Evolutionary conservation across 2,329 filamentous ascomycete species (phyloP).

Genomic region (Colletotrichum lindemuthianum): DNA sequence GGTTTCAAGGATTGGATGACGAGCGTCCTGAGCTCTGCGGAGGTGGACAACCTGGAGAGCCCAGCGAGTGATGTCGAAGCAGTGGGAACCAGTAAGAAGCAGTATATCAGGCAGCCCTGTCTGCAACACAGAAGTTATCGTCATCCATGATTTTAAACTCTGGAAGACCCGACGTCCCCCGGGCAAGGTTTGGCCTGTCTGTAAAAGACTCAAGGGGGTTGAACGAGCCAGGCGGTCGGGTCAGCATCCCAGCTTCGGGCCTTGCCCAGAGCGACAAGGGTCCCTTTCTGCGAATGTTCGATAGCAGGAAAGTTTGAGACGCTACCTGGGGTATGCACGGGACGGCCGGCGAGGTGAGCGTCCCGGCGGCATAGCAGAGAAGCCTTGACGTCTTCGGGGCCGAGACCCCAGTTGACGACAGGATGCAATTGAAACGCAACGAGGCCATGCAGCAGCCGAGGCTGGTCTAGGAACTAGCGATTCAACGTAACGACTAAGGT

Average conservation of each 20-base stretch:
- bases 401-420: constrained; percentile 5
- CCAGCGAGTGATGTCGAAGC: not conserved
- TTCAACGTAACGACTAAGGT: too few relatives aligned
- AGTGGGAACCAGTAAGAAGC: constrained; percentile 5
- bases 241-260: constrained; percentile 11
- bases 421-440: too few relatives aligned
- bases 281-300: not conserved
- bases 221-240: constrained; percentile 30
- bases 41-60: not conserved
- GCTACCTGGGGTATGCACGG: not conserved
- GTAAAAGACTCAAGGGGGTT: constrained; percentile 2
- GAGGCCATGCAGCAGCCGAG: too few relatives aligned
- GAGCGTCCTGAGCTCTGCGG: constrained; percentile 3
- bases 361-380: not conserved
- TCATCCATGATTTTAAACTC: constrained; percentile 26
- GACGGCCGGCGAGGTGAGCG: constrained; percentile 26
- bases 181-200: constrained; percentile 28
- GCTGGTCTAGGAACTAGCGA: too few relatives aligned
- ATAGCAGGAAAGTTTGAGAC: constrained; percentile 23
- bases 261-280: too few relatives aligned
- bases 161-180: constrained; percentile 2
- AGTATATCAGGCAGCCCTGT: not conserved
- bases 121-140: not conserved
- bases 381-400: constrained; percentile 12
- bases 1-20: constrained; percentile 23